A percentile compares a stretch with the other conserved stretches of the same genome.
phyloP scores from a whole-genome alignment of 495 filamentous ascomycete species.

The Thozetella sp. region DNA sequence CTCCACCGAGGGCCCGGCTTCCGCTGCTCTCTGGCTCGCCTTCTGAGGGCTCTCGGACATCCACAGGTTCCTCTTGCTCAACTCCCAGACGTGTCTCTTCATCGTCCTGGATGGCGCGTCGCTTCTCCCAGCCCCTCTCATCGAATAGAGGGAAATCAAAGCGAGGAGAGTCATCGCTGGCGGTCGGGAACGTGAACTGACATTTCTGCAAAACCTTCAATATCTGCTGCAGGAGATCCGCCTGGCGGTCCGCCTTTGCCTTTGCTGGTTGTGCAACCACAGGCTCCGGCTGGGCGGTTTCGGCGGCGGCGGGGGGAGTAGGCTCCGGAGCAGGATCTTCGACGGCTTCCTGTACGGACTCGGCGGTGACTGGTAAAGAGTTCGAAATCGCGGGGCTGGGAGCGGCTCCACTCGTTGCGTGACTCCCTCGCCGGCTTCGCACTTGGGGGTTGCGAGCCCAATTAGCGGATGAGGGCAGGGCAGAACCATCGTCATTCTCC shows the following conservation, averaged over 20 bases:
- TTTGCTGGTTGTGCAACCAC: conserved; percentile 6
- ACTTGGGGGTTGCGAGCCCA: conserved; percentile 85
- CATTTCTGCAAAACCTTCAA: conserved; percentile 33
- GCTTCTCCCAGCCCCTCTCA: conserved; percentile 71
- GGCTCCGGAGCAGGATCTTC: conserved; percentile 16
- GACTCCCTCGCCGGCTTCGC: conserved; percentile 71
- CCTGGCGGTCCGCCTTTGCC: conserved; percentile 20
- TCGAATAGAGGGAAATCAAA: conserved; percentile 71
- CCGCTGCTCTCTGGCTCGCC: conserved; percentile 70
- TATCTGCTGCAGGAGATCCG: conserved; percentile 17
- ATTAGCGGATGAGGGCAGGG: conserved; percentile 87
- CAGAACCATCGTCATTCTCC: conserved; percentile 74
- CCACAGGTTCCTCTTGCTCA: conserved; percentile 54
- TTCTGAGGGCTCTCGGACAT: conserved; percentile 39
- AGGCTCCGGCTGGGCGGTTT: neutral
- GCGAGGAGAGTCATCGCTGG: conserved; percentile 17
- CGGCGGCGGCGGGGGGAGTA: conserved; percentile 7
- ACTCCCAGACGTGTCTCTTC: conserved; percentile 62
- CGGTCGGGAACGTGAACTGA: conserved; percentile 23
- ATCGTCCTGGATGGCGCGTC: conserved; percentile 70
- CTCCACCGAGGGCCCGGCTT: conserved; percentile 86
- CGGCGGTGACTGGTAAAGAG: conserved; percentile 55
- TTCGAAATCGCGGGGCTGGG: conserved; percentile 77
- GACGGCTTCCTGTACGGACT: conserved; percentile 32
- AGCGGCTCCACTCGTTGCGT: conserved; percentile 74